phyloP scores from a whole-genome alignment of 768 basidiomycete genomes.

The Phanerodontia chrysosporium region DNA sequence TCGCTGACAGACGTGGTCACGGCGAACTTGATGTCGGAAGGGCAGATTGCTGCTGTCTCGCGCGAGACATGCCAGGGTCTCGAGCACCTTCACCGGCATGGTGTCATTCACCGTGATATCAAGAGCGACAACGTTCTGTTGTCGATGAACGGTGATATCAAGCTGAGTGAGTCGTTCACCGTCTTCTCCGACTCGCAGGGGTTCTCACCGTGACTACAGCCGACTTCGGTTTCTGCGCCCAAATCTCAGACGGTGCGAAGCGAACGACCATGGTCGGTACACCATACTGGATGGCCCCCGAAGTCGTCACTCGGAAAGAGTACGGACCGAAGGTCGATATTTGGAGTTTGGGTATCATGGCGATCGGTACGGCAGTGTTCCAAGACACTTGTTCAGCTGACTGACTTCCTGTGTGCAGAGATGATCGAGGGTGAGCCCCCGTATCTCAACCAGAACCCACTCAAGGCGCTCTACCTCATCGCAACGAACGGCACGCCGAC shows the following conservation, averaged over 20 bases:
- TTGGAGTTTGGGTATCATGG: slow-evolving; percentile 96
- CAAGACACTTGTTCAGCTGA: neutral
- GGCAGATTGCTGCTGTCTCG: slow-evolving; percentile 95
- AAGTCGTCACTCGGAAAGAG: slow-evolving; percentile 96
- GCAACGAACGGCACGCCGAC: slow-evolving; percentile 97
- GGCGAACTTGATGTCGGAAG: slow-evolving; percentile 95
- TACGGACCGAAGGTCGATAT: slow-evolving; percentile 99
- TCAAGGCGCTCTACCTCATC: slow-evolving; percentile 96
- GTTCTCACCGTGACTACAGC: slow-evolving; percentile 42
- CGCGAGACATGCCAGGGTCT: slow-evolving; percentile 91
- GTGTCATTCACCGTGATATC: slow-evolving; percentile 98
- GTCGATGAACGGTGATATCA: slow-evolving; percentile 93
- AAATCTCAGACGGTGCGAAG: slow-evolving; percentile 89
- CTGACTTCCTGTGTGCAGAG: slow-evolving; percentile 44
- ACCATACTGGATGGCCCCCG: slow-evolving; percentile 99
- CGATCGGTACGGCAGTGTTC: slow-evolving; percentile 58
- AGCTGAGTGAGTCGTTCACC: slow-evolving; percentile 72
- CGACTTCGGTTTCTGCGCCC: slow-evolving; percentile 98
- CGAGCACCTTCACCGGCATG: slow-evolving; percentile 91
- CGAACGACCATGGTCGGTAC: slow-evolving; percentile 98
- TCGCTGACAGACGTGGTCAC: slow-evolving; percentile 94
- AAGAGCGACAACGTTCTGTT: slow-evolving; percentile 97
- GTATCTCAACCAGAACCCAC: slow-evolving; percentile 92
- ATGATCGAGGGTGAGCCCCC: slow-evolving; percentile 99
- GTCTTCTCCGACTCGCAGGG: neutral